Conservation (phyloP, 2,329 filamentous ascomycete species). For the Colletotrichum orchidophilum region DNA sequence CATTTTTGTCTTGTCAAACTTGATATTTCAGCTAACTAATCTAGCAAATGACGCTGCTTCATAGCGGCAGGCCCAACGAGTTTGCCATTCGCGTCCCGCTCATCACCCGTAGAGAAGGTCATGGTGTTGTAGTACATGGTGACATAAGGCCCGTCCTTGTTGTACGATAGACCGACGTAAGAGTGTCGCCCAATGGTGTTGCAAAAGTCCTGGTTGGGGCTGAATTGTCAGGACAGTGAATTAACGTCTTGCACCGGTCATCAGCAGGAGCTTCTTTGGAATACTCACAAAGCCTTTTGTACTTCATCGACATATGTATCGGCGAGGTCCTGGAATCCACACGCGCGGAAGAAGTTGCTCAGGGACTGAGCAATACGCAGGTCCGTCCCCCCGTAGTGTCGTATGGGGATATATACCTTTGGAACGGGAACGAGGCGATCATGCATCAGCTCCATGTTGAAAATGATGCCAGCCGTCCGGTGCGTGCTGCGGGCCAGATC, state of each 20-base stretch:
- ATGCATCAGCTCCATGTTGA: constrained; percentile 43
- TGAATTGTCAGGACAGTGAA: background rate
- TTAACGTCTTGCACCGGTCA: background rate
- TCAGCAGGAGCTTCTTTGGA: too few relatives aligned
- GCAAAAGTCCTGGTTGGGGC: constrained; percentile 20
- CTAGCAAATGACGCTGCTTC: constrained; percentile 26
- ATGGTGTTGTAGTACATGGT: constrained; percentile 29
- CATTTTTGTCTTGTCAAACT: background rate
- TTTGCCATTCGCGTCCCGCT: constrained; percentile 5
- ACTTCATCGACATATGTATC: constrained; percentile 24
- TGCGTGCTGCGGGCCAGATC: constrained; percentile 37
- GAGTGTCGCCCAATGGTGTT: constrained; percentile 25
- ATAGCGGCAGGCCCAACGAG: constrained; percentile 25
- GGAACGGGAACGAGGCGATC: constrained; percentile 35
- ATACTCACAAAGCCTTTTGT: constrained; percentile 24
- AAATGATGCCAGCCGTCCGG: constrained; percentile 46
- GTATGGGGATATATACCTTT: constrained; percentile 47
- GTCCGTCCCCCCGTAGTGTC: constrained; percentile 42
- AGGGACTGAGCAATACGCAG: constrained; percentile 24
- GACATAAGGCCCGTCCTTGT: constrained; percentile 16
- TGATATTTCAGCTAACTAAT: background rate
- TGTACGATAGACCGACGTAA: constrained; percentile 22
- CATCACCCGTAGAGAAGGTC: constrained; percentile 17
- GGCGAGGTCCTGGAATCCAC: constrained; percentile 1
- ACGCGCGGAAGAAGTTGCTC: constrained; percentile 20